Conservation (phyloP, 148 eudicot species). For the Chenopodium suecicum region DNA sequence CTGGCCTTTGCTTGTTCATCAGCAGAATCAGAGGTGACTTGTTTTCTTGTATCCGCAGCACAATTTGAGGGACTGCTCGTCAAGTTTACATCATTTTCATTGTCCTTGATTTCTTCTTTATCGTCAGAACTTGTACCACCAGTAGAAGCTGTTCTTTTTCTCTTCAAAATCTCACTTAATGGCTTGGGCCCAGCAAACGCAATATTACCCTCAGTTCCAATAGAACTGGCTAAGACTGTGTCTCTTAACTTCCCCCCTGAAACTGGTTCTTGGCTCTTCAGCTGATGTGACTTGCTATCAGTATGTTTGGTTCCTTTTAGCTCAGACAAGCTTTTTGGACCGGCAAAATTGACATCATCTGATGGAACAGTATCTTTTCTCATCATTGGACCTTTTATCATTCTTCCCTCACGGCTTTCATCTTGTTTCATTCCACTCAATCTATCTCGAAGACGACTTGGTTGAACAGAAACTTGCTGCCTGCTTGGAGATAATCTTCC, state of each 20-base stretch:
- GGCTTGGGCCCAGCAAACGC: constrained; percentile 95
- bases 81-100: constrained; percentile 9
- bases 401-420: constrained; percentile 43
- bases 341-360: constrained; percentile 38
- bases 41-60: constrained; percentile 19
- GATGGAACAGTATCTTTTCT: constrained; percentile 38
- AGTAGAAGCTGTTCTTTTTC: constrained; percentile 44
- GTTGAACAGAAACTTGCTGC: constrained; percentile 41
- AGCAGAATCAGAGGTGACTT: constrained; percentile 5
- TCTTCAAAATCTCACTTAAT: constrained; percentile 81
- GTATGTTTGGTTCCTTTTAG: constrained; percentile 44
- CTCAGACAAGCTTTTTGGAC: constrained; percentile 71
- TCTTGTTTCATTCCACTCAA: constrained; percentile 55
- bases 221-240: constrained; percentile 33
- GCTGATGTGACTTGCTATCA: constrained; percentile 34
- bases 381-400: constrained; percentile 32
- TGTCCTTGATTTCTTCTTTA: constrained; percentile 28
- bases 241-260: constrained; percentile 57
- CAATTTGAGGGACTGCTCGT: neutral
- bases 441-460: constrained; percentile 68
- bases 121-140: constrained; percentile 14
- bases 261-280: constrained; percentile 34
- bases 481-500: constrained; percentile 53
- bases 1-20: constrained; percentile 17
- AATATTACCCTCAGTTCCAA: constrained; percentile 37